Evolutionary conservation across 2,329 filamentous ascomycete genomes (phyloP), one percentile per base, ranked within the genome.

Genomic region (Talaromyces sp.): DNA sequence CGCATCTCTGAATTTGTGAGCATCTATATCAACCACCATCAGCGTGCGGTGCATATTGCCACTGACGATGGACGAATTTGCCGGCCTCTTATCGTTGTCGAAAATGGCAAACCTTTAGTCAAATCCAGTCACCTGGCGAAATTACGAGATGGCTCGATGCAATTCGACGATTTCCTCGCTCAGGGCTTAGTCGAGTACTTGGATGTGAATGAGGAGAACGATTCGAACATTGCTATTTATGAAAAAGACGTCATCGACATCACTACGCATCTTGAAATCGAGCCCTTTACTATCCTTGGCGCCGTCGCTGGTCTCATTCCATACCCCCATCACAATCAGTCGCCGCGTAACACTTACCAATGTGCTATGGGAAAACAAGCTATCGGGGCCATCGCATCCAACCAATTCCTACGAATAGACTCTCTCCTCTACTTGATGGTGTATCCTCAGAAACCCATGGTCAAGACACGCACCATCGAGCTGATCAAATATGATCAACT

Each of bases 331-430:
- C 95, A 99, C 81, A 99, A 99, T 77, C 95, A 99, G 76, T 99
- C 96, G 16, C 95, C 95, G 9, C 86, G 95, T 83, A 99, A 99
- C 75, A 99, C 95, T 0, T 99, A 99, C 73, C 93, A 98, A 82
- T 97, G 93, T 79, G 95, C 95, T 79, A 99, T 99, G 95, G 95
- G 95, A 85, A 99, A 99, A 80, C 95, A 99, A 89, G 95, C 95
- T 42, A 98, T 99, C 74, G 95, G 95, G 37, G 93, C 93, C 37
- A 98, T 99, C 73, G 95, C 93, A 16, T 96, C 96, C 73, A 99
- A 99, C 73, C 95, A 99, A 76, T 96, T 97, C 79, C 91, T 93
- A 70, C 88, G 95, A 62, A 97, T 99, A 75, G 95, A 99, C 72
- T 98, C 93, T 0, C 83, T 99, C 16, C 85, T 99, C 6, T 98